phyloP scores from a whole-genome alignment of 2,329 filamentous ascomycete genomes.

The Ceratocystiopsis minuta region DNA sequence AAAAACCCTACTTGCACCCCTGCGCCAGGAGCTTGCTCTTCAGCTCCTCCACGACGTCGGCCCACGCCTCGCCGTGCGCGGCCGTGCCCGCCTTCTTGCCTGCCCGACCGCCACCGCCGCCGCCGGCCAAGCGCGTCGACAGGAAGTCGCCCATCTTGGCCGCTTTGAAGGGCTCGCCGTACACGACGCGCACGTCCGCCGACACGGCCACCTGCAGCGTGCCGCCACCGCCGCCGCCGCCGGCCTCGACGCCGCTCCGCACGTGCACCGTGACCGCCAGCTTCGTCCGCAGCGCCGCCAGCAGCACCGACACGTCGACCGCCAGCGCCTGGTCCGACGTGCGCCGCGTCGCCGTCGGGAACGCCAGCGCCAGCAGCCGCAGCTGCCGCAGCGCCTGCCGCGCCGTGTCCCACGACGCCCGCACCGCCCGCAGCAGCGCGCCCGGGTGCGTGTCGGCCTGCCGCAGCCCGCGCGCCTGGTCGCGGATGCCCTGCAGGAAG shows the following conservation, averaged over 20 bases:
- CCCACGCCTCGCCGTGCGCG: conserved; percentile 33
- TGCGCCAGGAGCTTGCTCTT: conserved; percentile 35
- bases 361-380: conserved; percentile 40
- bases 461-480: conserved; percentile 43
- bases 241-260: neutral
- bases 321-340: conserved; percentile 47
- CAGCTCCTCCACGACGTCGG: conserved; percentile 35
- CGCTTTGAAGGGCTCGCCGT: conserved; percentile 62
- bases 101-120: neutral
- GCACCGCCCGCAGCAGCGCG: conserved; percentile 40
- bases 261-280: conserved; percentile 45
- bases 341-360: conserved; percentile 45
- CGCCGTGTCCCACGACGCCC: conserved; percentile 48
- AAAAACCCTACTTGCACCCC: conserved; percentile 32
- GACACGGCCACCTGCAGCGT: conserved; percentile 27
- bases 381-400: conserved; percentile 41
- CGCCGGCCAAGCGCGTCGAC: conserved; percentile 28
- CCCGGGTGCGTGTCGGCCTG: conserved; percentile 39
- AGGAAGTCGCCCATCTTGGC: conserved; percentile 60
- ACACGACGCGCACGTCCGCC: conserved; percentile 45
- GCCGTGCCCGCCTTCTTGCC: conserved; percentile 14
- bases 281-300: conserved; percentile 49
- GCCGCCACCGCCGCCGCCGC: conserved; percentile 7
- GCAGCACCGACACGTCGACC: conserved; percentile 42
- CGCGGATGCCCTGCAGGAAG: conserved; percentile 54